Conservation (phyloP, 2,329 filamentous ascomycete genomes). For the Arthrobotrys conoides region DNA sequence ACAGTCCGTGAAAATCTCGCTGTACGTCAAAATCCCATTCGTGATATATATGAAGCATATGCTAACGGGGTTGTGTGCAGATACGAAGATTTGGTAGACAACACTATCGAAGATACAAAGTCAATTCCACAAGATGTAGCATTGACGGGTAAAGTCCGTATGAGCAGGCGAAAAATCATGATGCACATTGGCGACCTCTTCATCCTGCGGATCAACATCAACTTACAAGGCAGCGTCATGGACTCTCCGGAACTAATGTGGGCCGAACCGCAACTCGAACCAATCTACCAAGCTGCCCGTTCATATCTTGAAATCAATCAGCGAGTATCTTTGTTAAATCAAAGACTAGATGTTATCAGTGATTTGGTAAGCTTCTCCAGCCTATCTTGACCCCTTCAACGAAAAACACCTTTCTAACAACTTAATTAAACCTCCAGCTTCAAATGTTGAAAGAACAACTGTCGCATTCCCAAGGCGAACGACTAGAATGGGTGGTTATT, state of each 20-base stretch:
- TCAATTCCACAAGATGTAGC: conserved; percentile 94
- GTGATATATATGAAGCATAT: neutral
- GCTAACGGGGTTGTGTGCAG: conserved; percentile 8
- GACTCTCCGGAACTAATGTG: conserved; percentile 98
- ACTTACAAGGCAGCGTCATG: conserved; percentile 94
- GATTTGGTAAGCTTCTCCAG: conserved; percentile 72
- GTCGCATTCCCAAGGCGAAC: conserved; percentile 91
- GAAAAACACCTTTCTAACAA: neutral
- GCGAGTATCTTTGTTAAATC: conserved; percentile 87
- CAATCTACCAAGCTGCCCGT: conserved; percentile 93
- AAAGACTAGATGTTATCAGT: conserved; percentile 91
- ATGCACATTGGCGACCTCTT: conserved; percentile 99
- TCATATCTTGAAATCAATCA: conserved; percentile 99
- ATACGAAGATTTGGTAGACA: conserved; percentile 91
- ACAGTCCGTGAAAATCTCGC: conserved; percentile 82
- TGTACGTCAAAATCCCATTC: conserved; percentile 9
- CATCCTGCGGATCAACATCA: conserved; percentile 97
- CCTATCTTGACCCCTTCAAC: neutral
- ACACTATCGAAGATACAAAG: conserved; percentile 92
- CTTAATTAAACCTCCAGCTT: conserved; percentile 67
- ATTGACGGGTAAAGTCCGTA: conserved; percentile 88
- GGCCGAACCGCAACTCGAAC: conserved; percentile 96
- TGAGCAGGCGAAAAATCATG: conserved; percentile 92
- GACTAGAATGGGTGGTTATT: conserved; percentile 93
- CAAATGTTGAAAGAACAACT: conserved; percentile 96